phyloP scores from a whole-genome alignment of 306 rosid species.

The Hippophae rhamnoides region DNA sequence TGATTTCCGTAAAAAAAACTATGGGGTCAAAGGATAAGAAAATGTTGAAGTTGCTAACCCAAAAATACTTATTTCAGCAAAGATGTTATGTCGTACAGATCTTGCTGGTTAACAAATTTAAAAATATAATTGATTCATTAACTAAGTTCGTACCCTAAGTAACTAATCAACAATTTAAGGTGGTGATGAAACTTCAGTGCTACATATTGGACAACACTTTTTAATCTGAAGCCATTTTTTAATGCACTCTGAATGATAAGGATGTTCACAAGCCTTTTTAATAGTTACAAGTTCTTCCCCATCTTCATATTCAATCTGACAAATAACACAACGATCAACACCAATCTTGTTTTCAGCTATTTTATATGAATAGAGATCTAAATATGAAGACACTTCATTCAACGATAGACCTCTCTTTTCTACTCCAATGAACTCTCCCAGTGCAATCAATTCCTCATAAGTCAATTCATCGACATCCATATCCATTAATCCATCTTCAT shows the following conservation, averaged over 20 bases:
- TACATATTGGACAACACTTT: slow-evolving; percentile 80
- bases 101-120: no score
- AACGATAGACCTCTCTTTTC: slow-evolving; percentile 56
- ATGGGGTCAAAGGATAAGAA: no score
- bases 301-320: slow-evolving; percentile 77
- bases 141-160: no score
- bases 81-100: no score
- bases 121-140: no score
- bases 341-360: slow-evolving; percentile 6
- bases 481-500: slow-evolving; percentile 10
- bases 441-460: slow-evolving; percentile 68
- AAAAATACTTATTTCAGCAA: no score
- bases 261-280: slow-evolving; percentile 62
- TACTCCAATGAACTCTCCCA: slow-evolving; percentile 69
- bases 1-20: no score
- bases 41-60: no score
- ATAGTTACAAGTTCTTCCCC: slow-evolving; percentile 41
- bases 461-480: slow-evolving; percentile 60
- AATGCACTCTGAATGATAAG: slow-evolving; percentile 74
- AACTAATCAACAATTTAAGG: no score
- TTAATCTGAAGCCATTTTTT: slow-evolving; percentile 73
- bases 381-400: slow-evolving; percentile 47
- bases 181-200: slow-evolving; percentile 42
- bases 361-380: slow-evolving; percentile 29
- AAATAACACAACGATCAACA: slow-evolving; percentile 69